These are phyloP conservation scores for Apiospora aurea DNA, from an alignment of 2,329 filamentous ascomycete species.

Conservation along the genomic window DNA sequence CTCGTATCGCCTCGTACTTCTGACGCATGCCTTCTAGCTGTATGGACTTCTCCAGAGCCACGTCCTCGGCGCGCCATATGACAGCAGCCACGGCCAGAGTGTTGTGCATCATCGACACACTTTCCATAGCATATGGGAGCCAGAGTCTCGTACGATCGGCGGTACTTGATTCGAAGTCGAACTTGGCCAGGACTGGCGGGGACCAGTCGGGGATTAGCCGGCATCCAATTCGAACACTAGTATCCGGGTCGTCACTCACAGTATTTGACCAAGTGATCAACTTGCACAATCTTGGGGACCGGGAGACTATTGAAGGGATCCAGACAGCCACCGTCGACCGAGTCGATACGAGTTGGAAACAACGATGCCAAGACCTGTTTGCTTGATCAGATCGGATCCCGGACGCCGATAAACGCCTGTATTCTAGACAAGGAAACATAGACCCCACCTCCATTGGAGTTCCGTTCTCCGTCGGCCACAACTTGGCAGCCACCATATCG, in stretches of 20 bases:
- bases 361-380: not conserved
- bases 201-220: not conserved
- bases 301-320: conserved; percentile 25
- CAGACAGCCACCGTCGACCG: not conserved
- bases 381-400: not conserved
- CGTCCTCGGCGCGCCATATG: conserved; percentile 26
- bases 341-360: not conserved
- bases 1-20: conserved; percentile 27
- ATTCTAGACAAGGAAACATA: not conserved
- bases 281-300: conserved; percentile 2
- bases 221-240: not conserved
- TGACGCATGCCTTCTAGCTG: conserved; percentile 28
- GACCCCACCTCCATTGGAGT: conserved; percentile 1
- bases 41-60: conserved; percentile 22
- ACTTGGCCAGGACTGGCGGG: not conserved
- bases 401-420: not conserved
- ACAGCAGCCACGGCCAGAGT: conserved; percentile 27
- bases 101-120: conserved; percentile 29
- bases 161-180: conserved; percentile 17
- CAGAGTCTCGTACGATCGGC: conserved; percentile 24
- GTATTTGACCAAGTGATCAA: conserved; percentile 26
- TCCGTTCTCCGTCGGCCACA: not conserved
- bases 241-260: conserved; percentile 18
- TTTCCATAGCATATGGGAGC: conserved; percentile 28
- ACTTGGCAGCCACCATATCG: not conserved